These are phyloP conservation scores for Amaranthus palmeri DNA, from an alignment of 148 eudicot genomes.

Conservation along the genomic window DNA sequence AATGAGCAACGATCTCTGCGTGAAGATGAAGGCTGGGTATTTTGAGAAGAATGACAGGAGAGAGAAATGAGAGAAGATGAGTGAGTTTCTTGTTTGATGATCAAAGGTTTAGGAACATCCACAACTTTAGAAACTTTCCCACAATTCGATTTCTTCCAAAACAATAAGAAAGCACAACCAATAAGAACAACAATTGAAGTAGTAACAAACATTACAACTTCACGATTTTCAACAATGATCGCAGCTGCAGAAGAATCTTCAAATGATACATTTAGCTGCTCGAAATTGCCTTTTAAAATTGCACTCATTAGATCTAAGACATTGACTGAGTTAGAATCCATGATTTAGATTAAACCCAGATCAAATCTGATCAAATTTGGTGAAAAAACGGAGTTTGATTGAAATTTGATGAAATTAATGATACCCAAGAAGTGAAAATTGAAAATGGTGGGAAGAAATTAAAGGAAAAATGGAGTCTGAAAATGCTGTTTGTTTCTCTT, in stretches of 20 bases:
- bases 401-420: conserved; percentile 8
- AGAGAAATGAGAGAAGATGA: no score
- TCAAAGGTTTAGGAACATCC: conserved; percentile 40
- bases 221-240: conserved; percentile 53
- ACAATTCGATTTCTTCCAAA: conserved; percentile 52
- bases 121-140: conserved; percentile 30
- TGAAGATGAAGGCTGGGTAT: no score
- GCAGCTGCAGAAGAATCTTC: conserved; percentile 35
- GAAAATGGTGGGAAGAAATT: neutral
- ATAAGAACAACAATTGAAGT: conserved; percentile 67
- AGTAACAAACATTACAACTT: conserved; percentile 48
- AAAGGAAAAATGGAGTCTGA: conserved; percentile 9
- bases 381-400: neutral
- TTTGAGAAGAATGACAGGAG: no score
- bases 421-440: conserved; percentile 18
- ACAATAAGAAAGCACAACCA: conserved; percentile 49
- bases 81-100: conserved; percentile 33
- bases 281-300: conserved; percentile 41
- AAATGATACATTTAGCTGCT: conserved; percentile 40
- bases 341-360: conserved; percentile 18
- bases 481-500: neutral
- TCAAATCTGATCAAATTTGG: neutral
- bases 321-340: conserved; percentile 60
- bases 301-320: conserved; percentile 72
- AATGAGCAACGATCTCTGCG: no score